These are phyloP conservation scores for Wallacemonas sp. DNA, from an alignment of 208 protist genomes.

Conservation along the genomic window DNA sequence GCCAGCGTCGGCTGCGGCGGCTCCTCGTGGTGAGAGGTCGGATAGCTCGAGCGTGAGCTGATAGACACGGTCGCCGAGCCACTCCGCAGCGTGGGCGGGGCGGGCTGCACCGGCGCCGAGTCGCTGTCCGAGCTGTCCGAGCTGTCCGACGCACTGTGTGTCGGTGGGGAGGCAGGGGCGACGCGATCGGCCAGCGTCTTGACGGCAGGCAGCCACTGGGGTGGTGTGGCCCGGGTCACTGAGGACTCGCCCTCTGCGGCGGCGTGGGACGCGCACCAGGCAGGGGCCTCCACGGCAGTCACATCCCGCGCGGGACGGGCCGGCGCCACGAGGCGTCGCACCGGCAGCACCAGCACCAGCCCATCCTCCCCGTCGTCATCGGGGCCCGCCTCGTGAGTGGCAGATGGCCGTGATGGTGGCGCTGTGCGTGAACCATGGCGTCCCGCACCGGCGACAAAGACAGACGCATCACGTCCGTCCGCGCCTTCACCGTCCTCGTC, in stretches of 20 bases:
- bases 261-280: neutral
- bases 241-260: neutral
- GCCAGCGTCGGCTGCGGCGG: neutral
- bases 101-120: neutral
- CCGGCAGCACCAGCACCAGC: conserved; percentile 1
- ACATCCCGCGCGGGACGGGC: neutral
- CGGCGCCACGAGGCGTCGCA: neutral
- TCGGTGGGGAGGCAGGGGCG: too few relatives aligned
- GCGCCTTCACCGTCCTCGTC: neutral
- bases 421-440: neutral
- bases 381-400: neutral
- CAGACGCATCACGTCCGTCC: neutral
- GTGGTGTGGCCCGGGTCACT: neutral
- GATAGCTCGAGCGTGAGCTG: conserved; percentile 14
- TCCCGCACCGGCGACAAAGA: neutral
- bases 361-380: conserved; percentile 7
- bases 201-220: neutral
- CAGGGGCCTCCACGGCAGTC: too few relatives aligned
- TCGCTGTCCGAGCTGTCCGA: neutral
- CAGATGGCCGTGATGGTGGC: too few relatives aligned
- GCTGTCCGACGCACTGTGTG: neutral
- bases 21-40: neutral
- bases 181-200: neutral
- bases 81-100: neutral
- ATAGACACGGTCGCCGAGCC: conserved; percentile 1